Base-by-base conservation (phyloP, 371 early-diverging fungal genomes). In the Mortierella sp. region DNA sequence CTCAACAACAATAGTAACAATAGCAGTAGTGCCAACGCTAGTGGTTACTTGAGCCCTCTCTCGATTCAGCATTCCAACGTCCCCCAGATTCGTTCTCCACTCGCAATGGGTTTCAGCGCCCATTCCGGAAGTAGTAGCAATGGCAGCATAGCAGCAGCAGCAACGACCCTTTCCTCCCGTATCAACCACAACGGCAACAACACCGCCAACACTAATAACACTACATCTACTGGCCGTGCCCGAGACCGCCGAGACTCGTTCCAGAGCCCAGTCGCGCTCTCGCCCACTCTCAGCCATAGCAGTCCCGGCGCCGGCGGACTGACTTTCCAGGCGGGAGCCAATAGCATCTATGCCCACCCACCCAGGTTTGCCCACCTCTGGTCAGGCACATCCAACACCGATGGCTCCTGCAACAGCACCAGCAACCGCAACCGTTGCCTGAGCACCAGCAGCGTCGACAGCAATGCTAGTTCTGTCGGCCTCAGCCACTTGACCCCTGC, bases 401-500 rank as follows among this genome's bases (percentile, higher is more conserved):
- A 70, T 16, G 72, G 65, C 21, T 38, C 78, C n/a, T 70, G 65
- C 58, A 29, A 46, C 76, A 55, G 41, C 54, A 29, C 76, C 12
- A 65, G 72, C 60, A 71, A 63, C 41, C 85, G 85, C 32, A 78
- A 71, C 29, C 81, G 85, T 10, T 84, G 85, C 54, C 51, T 84
- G 14, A 84, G 85, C 56, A 73, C 85, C 3, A 78, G 85, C 54
- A 84, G 85, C 70, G 68, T 84, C 38, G 85, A 84, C 35, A 81
- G 81, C 43, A 84, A 81, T 27, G 75, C 84, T 29, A 78, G 78
- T 49, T 81, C 81, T 21, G 79, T 81, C 4, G 85, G 85, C 18
- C 46, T 84, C 24, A 76, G 81, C 41, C 81, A 81, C 46, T 46
- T 84, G 58, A 79, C 85, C 24, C 81, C 81, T 18, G 81, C 81